Percentiles rank a stretch among this genome's conserved stretches.
Evolutionary conservation across 805 yeast genomes (phyloP).

Genomic region (Wickerhamiella occidentalis): DNA sequence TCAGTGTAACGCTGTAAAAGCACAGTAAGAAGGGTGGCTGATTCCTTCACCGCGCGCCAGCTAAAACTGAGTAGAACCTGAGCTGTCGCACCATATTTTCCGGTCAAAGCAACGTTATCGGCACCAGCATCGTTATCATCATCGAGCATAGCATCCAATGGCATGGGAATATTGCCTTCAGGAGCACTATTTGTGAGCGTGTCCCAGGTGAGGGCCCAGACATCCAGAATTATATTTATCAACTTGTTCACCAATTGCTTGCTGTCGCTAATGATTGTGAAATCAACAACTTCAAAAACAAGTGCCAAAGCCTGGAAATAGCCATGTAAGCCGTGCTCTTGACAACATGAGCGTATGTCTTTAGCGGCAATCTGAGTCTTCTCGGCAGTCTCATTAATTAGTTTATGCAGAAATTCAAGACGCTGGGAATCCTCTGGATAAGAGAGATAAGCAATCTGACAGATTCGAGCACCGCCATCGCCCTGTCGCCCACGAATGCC

Average conservation of each 20-base stretch:
- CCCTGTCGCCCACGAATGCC: slow-evolving; percentile 45
- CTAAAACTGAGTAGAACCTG: slow-evolving; percentile 48
- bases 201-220: slow-evolving; percentile 38
- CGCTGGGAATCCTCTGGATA: slow-evolving; percentile 17
- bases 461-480: slow-evolving; percentile 66
- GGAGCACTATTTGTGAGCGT: slow-evolving; percentile 59
- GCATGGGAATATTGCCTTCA: slow-evolving; percentile 38
- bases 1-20: slow-evolving; percentile 20
- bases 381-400: slow-evolving; percentile 26
- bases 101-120: slow-evolving; percentile 21
- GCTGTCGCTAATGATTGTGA: slow-evolving; percentile 9
- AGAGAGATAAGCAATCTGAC: slow-evolving; percentile 38
- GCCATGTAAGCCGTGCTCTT: slow-evolving; percentile 52
- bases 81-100: slow-evolving; percentile 27
- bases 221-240: slow-evolving; percentile 15
- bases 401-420: slow-evolving; percentile 23
- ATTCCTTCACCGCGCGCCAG: slow-evolving; percentile 77
- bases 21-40: slow-evolving; percentile 38
- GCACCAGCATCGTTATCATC: slow-evolving; percentile 27
- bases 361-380: slow-evolving; percentile 28
- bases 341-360: slow-evolving; percentile 35
- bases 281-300: slow-evolving; percentile 29
- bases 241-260: slow-evolving; percentile 18
- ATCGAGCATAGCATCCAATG: slow-evolving; percentile 28
- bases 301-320: slow-evolving; percentile 46